Base-by-base conservation (phyloP, 495 filamentous ascomycete genomes). In the Parachaetomium inaequale region DNA sequence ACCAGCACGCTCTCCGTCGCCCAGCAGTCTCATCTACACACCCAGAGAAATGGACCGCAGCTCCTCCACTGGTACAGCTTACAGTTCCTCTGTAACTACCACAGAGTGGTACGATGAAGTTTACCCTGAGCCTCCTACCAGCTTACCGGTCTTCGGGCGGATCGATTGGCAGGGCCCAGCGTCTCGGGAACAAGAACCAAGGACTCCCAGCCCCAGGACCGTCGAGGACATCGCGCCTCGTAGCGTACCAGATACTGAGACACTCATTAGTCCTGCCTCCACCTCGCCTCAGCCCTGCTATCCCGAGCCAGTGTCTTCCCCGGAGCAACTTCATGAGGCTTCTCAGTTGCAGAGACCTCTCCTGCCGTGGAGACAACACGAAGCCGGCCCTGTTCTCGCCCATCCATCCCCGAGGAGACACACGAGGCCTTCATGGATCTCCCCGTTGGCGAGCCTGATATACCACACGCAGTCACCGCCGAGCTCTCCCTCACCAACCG, bases 11-110 rank as follows among this genome's bases (percentile, higher is more conserved):
- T 3, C 38, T 1, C 23, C 12, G 19, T 68, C 65, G 19, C 65
- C 69, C 25, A 72, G 65, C 55, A 49, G 63, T 17, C 70, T 70
- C 64, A 72, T 72, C n/a, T 68, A 68, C 36, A 32, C 46, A 6
- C 46, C 38, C 7, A 63, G 25, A 36, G 26, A 32, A 4, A 14
- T 15, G 4, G 23, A 29, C 40, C 21, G 38, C 21, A 40, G 15
- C 52, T 17, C 28, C 5, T 17, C 46, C 11, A 17, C 42, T 11
- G 8, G n/a, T 19, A 31, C 26, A n/a, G 2, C 26, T 12, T 31
- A 10, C 45, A 21, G 21, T 49, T 12, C 8, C 45, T 26, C 15
- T 12, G 38, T 15, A 15, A 14, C 8, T 15, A 40, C 38, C n/a
- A n/a, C n/a, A n/a, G n/a, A n/a, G 40, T 0, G 40, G 3, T 7